Evolutionary conservation across 2,329 filamentous ascomycete genomes (phyloP).

Genomic region (Fusarium bulbicola): DNA sequence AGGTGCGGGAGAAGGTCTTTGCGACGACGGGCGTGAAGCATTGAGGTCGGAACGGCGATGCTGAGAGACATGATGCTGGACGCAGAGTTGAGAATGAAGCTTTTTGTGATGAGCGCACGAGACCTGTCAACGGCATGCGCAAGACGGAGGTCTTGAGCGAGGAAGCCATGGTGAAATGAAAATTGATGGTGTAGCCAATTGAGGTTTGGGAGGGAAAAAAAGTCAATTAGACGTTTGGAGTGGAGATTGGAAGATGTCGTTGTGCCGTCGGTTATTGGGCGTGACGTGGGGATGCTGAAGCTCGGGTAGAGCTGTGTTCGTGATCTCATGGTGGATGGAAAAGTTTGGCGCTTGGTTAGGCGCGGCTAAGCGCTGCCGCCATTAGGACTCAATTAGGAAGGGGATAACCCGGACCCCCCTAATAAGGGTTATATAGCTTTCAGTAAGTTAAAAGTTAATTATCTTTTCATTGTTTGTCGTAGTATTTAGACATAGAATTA

Average conservation of each 20-base stretch:
- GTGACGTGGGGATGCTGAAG: constrained; percentile 30
- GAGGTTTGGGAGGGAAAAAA: background rate
- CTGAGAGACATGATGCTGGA: constrained; percentile 34
- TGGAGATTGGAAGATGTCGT: constrained; percentile 29
- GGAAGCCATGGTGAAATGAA: constrained; percentile 41
- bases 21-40: constrained; percentile 22
- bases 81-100: constrained; percentile 44
- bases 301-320: constrained; percentile 37
- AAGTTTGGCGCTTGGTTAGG: constrained; percentile 37
- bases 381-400: background rate
- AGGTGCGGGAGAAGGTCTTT: constrained; percentile 32
- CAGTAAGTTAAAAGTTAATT: background rate
- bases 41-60: constrained; percentile 31
- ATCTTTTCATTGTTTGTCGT: fast-evolving
- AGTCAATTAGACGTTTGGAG: constrained; percentile 22
- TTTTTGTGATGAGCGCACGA: constrained; percentile 41
- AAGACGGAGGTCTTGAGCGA: constrained; percentile 46
- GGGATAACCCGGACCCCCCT: constrained; percentile 11
- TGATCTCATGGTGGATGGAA: constrained; percentile 42
- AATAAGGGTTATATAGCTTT: background rate
- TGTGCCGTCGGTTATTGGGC: constrained; percentile 25
- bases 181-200: background rate
- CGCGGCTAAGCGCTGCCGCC: constrained; percentile 34
- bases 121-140: constrained; percentile 41
- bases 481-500: fast-evolving